These are phyloP conservation scores for Rubia yunnanensis DNA, from an alignment of 257 asterid genomes.

Conservation along the genomic window DNA sequence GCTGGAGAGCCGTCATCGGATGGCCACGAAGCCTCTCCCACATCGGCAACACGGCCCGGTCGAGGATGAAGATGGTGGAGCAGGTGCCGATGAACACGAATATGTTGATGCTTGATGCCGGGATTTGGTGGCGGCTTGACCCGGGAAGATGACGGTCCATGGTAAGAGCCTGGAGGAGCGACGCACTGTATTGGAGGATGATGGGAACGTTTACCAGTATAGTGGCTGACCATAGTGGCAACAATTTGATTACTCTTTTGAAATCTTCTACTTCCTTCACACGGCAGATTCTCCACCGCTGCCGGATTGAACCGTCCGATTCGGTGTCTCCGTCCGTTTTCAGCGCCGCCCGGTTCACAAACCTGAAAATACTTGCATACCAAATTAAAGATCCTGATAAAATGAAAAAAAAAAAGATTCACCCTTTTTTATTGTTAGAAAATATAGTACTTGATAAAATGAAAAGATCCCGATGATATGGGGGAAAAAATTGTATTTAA, in stretches of 20 bases:
- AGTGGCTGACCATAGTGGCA: slow-evolving; percentile 19
- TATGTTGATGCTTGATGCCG: slow-evolving; percentile 10
- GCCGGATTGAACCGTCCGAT: slow-evolving; percentile 12
- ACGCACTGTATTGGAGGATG: slow-evolving; percentile 7
- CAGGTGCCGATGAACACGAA: not conserved
- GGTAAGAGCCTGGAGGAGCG: slow-evolving; percentile 20
- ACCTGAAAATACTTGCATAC: slow-evolving; percentile 3
- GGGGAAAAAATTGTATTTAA: no score
- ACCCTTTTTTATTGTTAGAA: no score
- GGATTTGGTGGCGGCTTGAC: slow-evolving; percentile 12
- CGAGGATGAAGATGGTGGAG: slow-evolving; percentile 5
- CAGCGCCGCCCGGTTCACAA: slow-evolving; percentile 14
- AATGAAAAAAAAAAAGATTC: no score
- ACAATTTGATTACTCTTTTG: slow-evolving; percentile 13
- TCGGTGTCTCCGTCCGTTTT: slow-evolving; percentile 11
- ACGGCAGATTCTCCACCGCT: slow-evolving; percentile 12
- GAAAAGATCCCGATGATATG: no score
- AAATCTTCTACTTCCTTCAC: slow-evolving; percentile 18
- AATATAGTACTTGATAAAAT: no score
- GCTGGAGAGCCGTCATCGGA: slow-evolving; percentile 13
- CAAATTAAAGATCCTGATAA: no score
- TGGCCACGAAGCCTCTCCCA: slow-evolving; percentile 2
- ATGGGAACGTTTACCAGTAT: slow-evolving; percentile 13
- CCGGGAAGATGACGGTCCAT: slow-evolving; percentile 18
- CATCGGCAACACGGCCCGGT: slow-evolving; percentile 1